A percentile compares a stretch with the other conserved stretches of the same genome.
These are phyloP conservation scores for Aspergillus sp. DNA, from an alignment of 2,329 filamentous ascomycete species.

Conservation along the genomic window DNA sequence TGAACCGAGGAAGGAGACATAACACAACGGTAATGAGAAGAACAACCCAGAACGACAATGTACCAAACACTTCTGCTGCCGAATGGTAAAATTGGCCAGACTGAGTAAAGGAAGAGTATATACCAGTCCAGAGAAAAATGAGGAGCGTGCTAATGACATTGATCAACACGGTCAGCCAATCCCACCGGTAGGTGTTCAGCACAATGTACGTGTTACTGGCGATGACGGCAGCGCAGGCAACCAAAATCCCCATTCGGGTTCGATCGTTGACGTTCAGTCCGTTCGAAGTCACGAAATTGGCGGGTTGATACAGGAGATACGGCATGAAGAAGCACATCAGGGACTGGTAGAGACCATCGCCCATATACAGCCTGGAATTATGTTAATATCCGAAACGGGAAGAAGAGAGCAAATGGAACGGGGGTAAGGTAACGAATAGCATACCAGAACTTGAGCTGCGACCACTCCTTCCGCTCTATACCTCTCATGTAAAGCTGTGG, in stretches of 20 bases:
- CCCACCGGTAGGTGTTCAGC: conserved; percentile 95
- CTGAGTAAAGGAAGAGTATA: conserved; percentile 60
- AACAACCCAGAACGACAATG: conserved; percentile 80
- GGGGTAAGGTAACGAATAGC: conserved; percentile 20
- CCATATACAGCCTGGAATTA: conserved; percentile 70
- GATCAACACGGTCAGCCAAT: conserved; percentile 86
- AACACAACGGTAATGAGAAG: conserved; percentile 70
- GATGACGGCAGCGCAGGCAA: conserved; percentile 74
- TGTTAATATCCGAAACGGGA: conserved; percentile 18
- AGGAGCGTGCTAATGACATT: conserved; percentile 74
- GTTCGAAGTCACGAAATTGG: conserved; percentile 60
- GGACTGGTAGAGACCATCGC: conserved; percentile 90
- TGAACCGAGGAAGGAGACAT: conserved; percentile 79
- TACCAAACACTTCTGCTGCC: conserved; percentile 68
- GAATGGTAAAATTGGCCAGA: conserved; percentile 65
- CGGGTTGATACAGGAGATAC: conserved; percentile 66
- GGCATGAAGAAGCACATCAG: conserved; percentile 89
- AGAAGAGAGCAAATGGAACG: not conserved
- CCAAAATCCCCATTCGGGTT: conserved; percentile 75
- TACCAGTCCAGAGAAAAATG: conserved; percentile 91
- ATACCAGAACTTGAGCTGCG: conserved; percentile 91
- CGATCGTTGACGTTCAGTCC: conserved; percentile 73
- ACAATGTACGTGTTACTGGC: conserved; percentile 92
- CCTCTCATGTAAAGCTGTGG: conserved; percentile 91
- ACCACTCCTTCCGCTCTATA: conserved; percentile 96